Evolutionary conservation across 2,329 filamentous ascomycete species (phyloP).

Genomic region (Cadophora sp.): DNA sequence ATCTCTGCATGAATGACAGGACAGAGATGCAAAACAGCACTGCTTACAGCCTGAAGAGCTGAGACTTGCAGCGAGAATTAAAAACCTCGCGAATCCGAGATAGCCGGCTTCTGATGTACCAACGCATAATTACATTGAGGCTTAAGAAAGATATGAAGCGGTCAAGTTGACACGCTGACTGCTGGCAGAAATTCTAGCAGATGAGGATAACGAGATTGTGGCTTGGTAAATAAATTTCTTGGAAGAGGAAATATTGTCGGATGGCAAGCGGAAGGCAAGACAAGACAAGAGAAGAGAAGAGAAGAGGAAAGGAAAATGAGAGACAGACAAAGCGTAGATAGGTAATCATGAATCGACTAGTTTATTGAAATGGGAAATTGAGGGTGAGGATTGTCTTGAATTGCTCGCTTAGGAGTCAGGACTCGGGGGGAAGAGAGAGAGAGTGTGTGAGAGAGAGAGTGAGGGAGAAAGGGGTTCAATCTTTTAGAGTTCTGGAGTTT

Average conservation of each 20-base stretch:
- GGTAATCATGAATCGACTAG: not conserved
- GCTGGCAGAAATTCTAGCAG: not conserved
- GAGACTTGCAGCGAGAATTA: slow-evolving; percentile 24
- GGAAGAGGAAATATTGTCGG: not conserved
- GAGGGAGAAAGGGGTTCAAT: not conserved
- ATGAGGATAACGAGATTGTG: too few species aligned
- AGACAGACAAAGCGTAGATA: slow-evolving; percentile 13
- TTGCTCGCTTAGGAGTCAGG: not conserved
- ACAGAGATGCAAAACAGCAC: slow-evolving; percentile 17
- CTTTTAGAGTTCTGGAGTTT: not conserved
- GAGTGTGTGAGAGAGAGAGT: too few species aligned
- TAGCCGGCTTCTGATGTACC: slow-evolving; percentile 1
- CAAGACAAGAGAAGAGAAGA: too few species aligned
- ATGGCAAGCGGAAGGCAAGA: too few species aligned
- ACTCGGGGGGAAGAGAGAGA: too few species aligned
- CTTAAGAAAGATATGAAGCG: not conserved
- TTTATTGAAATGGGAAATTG: not conserved
- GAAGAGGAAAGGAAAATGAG: not conserved
- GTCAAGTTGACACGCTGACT: too few species aligned
- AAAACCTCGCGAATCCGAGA: slow-evolving; percentile 26
- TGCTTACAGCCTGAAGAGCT: slow-evolving; percentile 25
- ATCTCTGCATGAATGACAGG: slow-evolving; percentile 25
- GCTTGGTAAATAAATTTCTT: too few species aligned
- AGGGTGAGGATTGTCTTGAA: not conserved
- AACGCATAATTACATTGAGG: not conserved